phyloP scores from a whole-genome alignment of 768 basidiomycete species.

The Boletus tylopilopsis region DNA sequence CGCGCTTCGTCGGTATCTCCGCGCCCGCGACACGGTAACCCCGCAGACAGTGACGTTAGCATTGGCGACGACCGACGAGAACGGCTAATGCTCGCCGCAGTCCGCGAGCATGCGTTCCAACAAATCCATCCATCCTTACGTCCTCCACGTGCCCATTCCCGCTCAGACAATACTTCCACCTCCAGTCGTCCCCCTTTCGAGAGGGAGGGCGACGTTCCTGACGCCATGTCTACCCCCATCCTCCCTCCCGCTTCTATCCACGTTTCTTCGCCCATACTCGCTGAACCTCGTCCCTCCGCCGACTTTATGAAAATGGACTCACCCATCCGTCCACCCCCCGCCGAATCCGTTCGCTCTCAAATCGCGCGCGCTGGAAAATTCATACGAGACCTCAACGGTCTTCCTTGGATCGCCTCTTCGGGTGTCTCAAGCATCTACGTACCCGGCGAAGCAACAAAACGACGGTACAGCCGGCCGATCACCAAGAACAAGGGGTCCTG shows the following conservation, averaged over 20 bases:
- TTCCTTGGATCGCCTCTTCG: conserved; percentile 47
- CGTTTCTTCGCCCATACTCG: conserved; percentile 35
- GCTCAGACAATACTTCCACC: conserved; percentile 17
- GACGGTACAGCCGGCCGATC: conserved; percentile 29
- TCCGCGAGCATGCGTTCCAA: conserved; percentile 23
- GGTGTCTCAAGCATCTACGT: conserved; percentile 47
- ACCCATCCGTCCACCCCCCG: conserved; percentile 37
- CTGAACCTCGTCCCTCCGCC: conserved; percentile 39
- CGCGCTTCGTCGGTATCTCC: conserved; percentile 27
- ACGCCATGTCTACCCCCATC: conserved; percentile 30
- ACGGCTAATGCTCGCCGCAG: conserved; percentile 22
- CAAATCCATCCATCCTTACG: conserved; percentile 12
- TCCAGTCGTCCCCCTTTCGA: conserved; percentile 27
- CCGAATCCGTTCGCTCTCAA: conserved; percentile 34
- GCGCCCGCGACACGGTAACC: conserved; percentile 10
- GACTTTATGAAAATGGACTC: conserved; percentile 50
- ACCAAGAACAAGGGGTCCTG: conserved; percentile 26
- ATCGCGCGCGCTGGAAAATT: conserved; percentile 36
- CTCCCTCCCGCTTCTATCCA: conserved; percentile 23
- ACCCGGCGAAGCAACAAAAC: conserved; percentile 33
- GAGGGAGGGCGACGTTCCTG: conserved; percentile 19
- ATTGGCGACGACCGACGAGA: conserved; percentile 22
- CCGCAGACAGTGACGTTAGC: conserved; percentile 19
- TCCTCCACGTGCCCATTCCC: conserved; percentile 16
- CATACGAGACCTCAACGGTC: conserved; percentile 34